These are phyloP conservation scores for Ogataea trehaloabstinens DNA, from an alignment of 805 yeast species.

Conservation along the genomic window DNA sequence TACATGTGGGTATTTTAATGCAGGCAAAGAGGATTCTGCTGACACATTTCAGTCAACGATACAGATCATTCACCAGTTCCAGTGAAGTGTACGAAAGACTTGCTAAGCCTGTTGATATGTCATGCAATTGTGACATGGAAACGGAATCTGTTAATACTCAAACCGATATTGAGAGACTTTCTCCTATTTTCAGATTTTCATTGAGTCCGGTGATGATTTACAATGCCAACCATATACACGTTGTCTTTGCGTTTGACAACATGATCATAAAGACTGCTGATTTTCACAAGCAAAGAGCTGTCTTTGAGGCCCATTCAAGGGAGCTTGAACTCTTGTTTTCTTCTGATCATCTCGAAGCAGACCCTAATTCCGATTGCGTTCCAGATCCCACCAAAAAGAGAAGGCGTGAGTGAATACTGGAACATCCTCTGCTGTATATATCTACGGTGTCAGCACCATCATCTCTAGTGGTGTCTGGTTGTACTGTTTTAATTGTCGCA, in stretches of 20 bases:
- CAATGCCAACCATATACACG: conserved; percentile 26
- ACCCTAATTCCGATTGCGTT: background rate
- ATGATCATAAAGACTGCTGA: conserved; percentile 50
- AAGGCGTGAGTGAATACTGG: background rate
- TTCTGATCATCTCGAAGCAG: conserved; percentile 24
- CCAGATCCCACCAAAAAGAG: background rate
- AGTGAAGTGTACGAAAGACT: conserved; percentile 24
- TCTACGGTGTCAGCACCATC: conserved; percentile 3
- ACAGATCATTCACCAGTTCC: conserved; percentile 48
- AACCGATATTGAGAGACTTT: conserved; percentile 17
- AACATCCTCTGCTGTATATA: background rate
- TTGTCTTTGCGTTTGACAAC: conserved; percentile 63
- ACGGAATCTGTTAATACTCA: conserved; percentile 5
- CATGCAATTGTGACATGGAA: background rate
- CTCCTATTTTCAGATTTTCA: conserved; percentile 22
- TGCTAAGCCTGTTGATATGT: conserved; percentile 9
- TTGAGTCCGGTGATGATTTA: conserved; percentile 14
- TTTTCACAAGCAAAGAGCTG: conserved; percentile 35
- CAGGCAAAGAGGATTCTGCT: conserved; percentile 64
- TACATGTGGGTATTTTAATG: conserved; percentile 69
- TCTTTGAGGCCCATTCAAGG: conserved; percentile 26
- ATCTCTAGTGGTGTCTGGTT: too few species aligned
- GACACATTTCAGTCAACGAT: conserved; percentile 93
- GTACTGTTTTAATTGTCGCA: too few species aligned
- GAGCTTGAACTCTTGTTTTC: conserved; percentile 23